Base-by-base conservation (phyloP, 352 stramenopile genomes). In the Phytopythium montanum region DNA sequence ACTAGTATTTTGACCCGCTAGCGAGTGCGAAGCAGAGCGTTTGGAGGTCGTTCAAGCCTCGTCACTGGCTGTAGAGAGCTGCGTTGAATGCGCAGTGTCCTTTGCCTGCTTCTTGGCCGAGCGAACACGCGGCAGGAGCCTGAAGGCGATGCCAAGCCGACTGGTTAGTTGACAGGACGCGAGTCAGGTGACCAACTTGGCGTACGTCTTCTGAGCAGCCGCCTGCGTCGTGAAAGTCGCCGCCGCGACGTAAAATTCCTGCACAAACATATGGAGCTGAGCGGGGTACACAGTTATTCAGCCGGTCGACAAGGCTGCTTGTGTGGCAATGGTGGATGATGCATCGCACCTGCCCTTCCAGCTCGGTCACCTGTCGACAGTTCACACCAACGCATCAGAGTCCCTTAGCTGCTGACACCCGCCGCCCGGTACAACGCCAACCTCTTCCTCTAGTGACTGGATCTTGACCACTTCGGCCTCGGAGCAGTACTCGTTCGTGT, bases 231-330 rank as follows among this genome's bases (percentile, higher is more conserved):
- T 66, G 54, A 87, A 87, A 31, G 60, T 73, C 5, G 80, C 75
- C 0, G 80, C 72, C 4, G 74, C 72, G 4, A 86, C 62, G 62
- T 87, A 85, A 50, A 90, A 86, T 19, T 90, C 78, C 31, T 77
- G 57, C 7, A 90, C 66, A 25, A 90, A 86, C 48, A 73, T 72
- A 19, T 84, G 57, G 59, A 89, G 75, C 78, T 89, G 26, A 6
- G 31, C 5, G 31, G 31, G 31, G 31, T 13, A 36, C 31, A 36
- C 31, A 10, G 12, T 36, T 10, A 36, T 6, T 36, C 31, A 10
- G 12, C 31, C 31, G 31, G 12, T 36, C 31, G 31, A 36, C 31
- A 10, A 7, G 31, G 9, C 29, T 34, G 4, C 29, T 9, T 34
- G 29, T 34, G 29, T n/a, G n/a, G n/a, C n/a, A 12, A 8, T 36